These are phyloP conservation scores for Sarocladiaceae sp. DNA, from an alignment of 2,329 filamentous ascomycete genomes.

Conservation along the genomic window DNA sequence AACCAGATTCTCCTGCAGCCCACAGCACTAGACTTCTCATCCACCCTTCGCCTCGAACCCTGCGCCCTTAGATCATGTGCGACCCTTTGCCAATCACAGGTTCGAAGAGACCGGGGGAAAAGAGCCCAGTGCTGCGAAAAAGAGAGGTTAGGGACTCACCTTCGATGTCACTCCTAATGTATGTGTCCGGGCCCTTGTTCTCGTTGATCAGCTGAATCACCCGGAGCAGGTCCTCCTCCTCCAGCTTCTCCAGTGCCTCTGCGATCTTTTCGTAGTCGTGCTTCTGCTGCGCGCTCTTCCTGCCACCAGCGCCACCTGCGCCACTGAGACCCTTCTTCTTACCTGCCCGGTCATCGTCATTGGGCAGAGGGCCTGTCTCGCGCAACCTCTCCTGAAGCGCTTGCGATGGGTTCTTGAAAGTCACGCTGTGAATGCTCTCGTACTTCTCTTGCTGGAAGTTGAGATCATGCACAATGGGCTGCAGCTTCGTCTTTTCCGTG, in stretches of 20 bases:
- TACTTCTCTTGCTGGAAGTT: slow-evolving; percentile 82
- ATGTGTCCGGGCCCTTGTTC: slow-evolving; percentile 88
- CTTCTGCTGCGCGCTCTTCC: slow-evolving; percentile 71
- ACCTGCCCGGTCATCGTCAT: slow-evolving; percentile 56
- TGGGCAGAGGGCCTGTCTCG: slow-evolving; percentile 80
- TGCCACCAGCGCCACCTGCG: slow-evolving; percentile 20
- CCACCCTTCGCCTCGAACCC: too few species aligned
- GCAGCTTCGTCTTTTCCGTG: slow-evolving; percentile 79
- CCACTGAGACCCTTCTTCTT: slow-evolving; percentile 53
- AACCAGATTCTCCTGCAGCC: background rate
- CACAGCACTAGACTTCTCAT: background rate
- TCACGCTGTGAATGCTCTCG: slow-evolving; percentile 72
- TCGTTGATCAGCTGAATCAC: slow-evolving; percentile 98
- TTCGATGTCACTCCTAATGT: slow-evolving; percentile 95
- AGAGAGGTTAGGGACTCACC: slow-evolving; percentile 49
- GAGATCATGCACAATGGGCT: slow-evolving; percentile 72
- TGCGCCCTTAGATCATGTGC: too few species aligned
- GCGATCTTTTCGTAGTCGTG: slow-evolving; percentile 94
- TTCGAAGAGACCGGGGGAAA: too few species aligned
- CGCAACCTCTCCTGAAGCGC: slow-evolving; percentile 72
- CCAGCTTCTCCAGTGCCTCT: slow-evolving; percentile 79
- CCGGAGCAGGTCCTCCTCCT: slow-evolving; percentile 87
- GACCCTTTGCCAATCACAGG: too few species aligned
- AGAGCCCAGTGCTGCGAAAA: slow-evolving; percentile 11
- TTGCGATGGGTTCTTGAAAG: slow-evolving; percentile 89